phyloP scores from a whole-genome alignment of 176 grass and related monocot genomes.

The Rhynchospora tenuis region DNA sequence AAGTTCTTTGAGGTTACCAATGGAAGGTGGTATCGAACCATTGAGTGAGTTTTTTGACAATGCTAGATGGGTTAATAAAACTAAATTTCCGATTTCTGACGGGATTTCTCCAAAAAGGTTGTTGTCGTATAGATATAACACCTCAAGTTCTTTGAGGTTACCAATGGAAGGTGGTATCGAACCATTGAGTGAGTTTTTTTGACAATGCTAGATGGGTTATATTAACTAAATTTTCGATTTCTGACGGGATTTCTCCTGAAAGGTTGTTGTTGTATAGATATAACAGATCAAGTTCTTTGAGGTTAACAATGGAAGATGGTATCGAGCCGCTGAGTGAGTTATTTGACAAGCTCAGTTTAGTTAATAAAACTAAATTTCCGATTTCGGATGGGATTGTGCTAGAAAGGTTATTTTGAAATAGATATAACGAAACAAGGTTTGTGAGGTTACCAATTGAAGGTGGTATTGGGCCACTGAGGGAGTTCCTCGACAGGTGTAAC shows the following conservation, averaged over 20 bases:
- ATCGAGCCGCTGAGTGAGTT: too few species aligned
- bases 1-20: slow-evolving; percentile 53
- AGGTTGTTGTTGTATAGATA: slow-evolving; percentile 52
- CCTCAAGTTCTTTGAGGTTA: slow-evolving; percentile 4
- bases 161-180: slow-evolving; percentile 38
- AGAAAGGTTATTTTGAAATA: slow-evolving; percentile 7
- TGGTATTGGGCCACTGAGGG: slow-evolving; percentile 31
- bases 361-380: too few species aligned
- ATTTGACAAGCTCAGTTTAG: too few species aligned
- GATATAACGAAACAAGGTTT: slow-evolving; percentile 16
- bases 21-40: background rate
- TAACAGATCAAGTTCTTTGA: slow-evolving; percentile 30
- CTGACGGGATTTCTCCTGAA: background rate
- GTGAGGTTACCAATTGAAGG: slow-evolving; percentile 28
- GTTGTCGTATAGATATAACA: slow-evolving; percentile 27
- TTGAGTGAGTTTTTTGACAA: too few species aligned
- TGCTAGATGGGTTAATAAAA: too few species aligned
- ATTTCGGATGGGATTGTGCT: too few species aligned
- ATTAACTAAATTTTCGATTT: slow-evolving; percentile 15
- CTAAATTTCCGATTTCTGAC: too few species aligned
- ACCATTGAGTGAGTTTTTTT: slow-evolving; percentile 30
- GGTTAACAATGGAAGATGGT: slow-evolving; percentile 31
- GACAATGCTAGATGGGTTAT: slow-evolving; percentile 33
- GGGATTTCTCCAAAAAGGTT: too few species aligned
- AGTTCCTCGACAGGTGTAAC: slow-evolving; percentile 46